Evolutionary conservation across 2,329 filamentous ascomycete genomes (phyloP), one percentile per base, ranked within the genome.

Genomic region (Aspergillus persii): DNA sequence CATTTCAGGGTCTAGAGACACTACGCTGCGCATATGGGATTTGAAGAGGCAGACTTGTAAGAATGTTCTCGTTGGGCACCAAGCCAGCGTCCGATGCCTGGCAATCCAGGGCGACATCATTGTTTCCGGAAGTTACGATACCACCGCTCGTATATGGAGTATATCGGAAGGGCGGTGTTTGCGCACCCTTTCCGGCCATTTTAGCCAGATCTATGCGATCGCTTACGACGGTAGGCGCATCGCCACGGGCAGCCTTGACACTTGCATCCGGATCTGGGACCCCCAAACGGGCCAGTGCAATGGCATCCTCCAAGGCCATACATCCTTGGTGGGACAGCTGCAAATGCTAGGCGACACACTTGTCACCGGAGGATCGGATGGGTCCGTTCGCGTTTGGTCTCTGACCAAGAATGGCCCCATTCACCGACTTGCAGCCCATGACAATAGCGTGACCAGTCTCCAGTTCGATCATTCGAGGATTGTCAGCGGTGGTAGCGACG

Each of bases 191-290:
- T 88, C 89, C 49, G 95, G 95, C 0, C 95, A 99, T 76, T 99
- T 97, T 77, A 98, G 94, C 73, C 95, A 99, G 73, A 99, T 99
- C 59, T 99, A 99, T 74, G 95, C 95, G 23, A 96, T 99, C 72
- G 95, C 95, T 1, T 99, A 98, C 76, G 95, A 99, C 73, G 95
- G 95, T 44, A 88, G 89, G 66, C 86, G 93, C 63, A 93, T 99
- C 59, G 94, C 96, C 39, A 99, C 95, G 8, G 95, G 95, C 54
- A 97, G 93, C 75, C 80, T 99, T 62, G 95, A 99, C 76, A 99
- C 95, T 3, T 97, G 94, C 68, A 94, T 99, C 29, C 85, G 95
- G 64, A 96, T 99, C 63, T 99, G 95, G 95, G 92, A 99, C 80
- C 91, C 92, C 29, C 86, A 84, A 53, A 92, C 91, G 68, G 93